Conservation (phyloP, 2,329 filamentous ascomycete genomes). For the Neurospora sp. region DNA sequence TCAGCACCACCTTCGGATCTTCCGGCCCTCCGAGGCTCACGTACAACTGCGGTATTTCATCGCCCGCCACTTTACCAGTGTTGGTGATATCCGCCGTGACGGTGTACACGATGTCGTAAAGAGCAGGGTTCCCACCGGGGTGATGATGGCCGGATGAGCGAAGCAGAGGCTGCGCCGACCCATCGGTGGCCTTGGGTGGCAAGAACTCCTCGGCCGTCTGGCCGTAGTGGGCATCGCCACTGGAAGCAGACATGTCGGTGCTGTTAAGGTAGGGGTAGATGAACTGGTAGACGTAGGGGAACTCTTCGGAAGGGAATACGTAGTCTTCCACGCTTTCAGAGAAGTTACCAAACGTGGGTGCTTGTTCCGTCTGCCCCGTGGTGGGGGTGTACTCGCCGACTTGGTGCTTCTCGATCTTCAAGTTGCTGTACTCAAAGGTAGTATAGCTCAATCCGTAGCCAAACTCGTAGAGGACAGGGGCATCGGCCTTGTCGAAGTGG, state of each 20-base stretch:
- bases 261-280: constrained; percentile 67
- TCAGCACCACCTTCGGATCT: constrained; percentile 57
- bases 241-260: constrained; percentile 42
- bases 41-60: constrained; percentile 71
- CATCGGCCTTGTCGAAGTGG: constrained; percentile 57
- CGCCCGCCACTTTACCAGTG: constrained; percentile 53
- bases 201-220: constrained; percentile 46
- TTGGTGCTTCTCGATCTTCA: constrained; percentile 44
- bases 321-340: constrained; percentile 56
- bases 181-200: constrained; percentile 47
- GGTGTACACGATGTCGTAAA: constrained; percentile 61
- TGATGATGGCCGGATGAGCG: constrained; percentile 34
- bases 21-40: constrained; percentile 68
- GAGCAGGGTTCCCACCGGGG: constrained; percentile 52
- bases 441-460: constrained; percentile 75
- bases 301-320: constrained; percentile 48
- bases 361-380: constrained; percentile 49
- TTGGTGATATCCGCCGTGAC: constrained; percentile 62
- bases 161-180: constrained; percentile 44
- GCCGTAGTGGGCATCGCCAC: constrained; percentile 50
- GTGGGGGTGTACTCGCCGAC: constrained; percentile 47
- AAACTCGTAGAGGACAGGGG: constrained; percentile 68
- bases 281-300: constrained; percentile 42
- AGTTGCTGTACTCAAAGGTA: constrained; percentile 63
- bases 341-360: constrained; percentile 54